Evolutionary conservation across 352 stramenopile species (phyloP), one percentile per base, ranked within the genome.

Genomic region (Phytophthora sp.): DNA sequence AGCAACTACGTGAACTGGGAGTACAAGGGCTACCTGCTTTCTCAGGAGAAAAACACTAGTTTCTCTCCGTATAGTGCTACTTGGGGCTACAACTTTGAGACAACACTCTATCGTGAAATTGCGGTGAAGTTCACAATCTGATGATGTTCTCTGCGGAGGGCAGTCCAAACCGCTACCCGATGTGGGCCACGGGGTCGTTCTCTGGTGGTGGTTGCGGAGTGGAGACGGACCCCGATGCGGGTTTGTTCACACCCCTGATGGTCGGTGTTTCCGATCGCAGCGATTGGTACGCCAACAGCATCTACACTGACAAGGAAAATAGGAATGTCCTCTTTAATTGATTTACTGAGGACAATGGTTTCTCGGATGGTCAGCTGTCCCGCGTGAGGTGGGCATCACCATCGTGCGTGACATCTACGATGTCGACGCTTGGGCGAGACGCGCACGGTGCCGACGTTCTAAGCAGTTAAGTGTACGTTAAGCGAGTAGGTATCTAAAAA

Each of bases 241-340:
- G 75, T 43, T 39, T 84, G 5, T 88, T 90, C 63, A 70, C 59
- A 7, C 76, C 81, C 23, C 59, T 64, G 9, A 88, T 87, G 69
- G 81, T 90, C 2, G 81, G 81, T 17, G 62, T 90, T 20, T 79
- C 76, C 18, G 80, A 89, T 54, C 74, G 74, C 32, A 84, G 75
- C 30, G 68, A 87, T 60, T 89, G 80, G 80, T 89, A 89, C 55
- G 80, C 80, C 31, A 87, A 87, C 64, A 79, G 61, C 45, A 76
- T 88, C 38, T 84, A 86, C 74, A 84, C 76, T 12, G 72, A 89
- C 66, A 72, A 81, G 26, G 63, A 77, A 44, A 68, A 68, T 54
- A 87, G 87, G 71, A 18, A 82, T 20, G 74, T 89, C 8, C 39
- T 89, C 26, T 77, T 84, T 44, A 78, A 76, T n/a, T 89, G 80